A percentile compares a stretch with the other conserved stretches of the same genome.
Conservation (phyloP, 2,329 filamentous ascomycete species). For the Ustulina deusta region DNA sequence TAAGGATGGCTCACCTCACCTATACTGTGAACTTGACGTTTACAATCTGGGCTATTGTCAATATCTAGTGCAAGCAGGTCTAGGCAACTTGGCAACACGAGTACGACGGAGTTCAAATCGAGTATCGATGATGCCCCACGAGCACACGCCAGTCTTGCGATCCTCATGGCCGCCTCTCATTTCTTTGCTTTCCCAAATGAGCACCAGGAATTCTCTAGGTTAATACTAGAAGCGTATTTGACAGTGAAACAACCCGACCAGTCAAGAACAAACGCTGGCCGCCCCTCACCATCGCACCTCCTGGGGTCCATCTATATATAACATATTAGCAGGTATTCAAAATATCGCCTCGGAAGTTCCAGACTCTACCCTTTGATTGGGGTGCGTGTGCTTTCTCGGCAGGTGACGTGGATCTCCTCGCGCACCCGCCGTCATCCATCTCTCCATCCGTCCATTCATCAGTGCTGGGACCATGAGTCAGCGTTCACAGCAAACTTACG, state of each 20-base stretch:
- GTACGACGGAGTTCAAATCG: background rate
- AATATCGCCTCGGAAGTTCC: background rate
- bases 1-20: background rate
- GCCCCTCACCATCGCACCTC: slow-evolving; percentile 16
- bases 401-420: slow-evolving; percentile 39
- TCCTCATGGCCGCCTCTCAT: background rate
- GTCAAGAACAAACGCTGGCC: background rate
- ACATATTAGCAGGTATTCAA: slow-evolving; percentile 15
- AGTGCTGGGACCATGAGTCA: slow-evolving; percentile 35
- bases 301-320: background rate
- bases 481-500: slow-evolving; percentile 18
- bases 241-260: background rate
- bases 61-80: background rate
- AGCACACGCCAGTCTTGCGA: background rate
- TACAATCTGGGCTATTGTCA: background rate
- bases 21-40: background rate
- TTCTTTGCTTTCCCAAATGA: background rate
- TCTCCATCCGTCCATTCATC: slow-evolving; percentile 52
- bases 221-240: background rate
- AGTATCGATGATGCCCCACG: background rate
- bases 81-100: background rate
- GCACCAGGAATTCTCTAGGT: background rate
- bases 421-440: slow-evolving; percentile 48
- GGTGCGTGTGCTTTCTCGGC: background rate
- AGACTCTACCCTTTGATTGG: slow-evolving; percentile 5